These are phyloP conservation scores for Fusarium brevicatenulatum DNA, from an alignment of 2,329 filamentous ascomycete genomes.

Conservation along the genomic window DNA sequence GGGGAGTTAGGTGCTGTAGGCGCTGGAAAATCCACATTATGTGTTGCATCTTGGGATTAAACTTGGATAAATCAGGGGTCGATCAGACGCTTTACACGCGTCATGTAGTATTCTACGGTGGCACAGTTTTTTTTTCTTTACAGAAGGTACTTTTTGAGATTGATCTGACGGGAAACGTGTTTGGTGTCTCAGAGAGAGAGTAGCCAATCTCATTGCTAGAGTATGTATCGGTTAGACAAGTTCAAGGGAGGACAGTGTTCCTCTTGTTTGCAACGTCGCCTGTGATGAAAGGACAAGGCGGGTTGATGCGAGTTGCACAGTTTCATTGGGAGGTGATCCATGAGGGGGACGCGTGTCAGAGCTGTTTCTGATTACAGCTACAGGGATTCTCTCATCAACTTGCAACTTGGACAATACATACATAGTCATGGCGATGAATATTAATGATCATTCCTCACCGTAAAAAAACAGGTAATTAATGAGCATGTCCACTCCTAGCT, in stretches of 20 bases:
- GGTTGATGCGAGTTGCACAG: neutral
- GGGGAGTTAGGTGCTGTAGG: neutral
- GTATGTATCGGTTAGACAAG: conserved; percentile 20
- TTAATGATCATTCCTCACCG: neutral
- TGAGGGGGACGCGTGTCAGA: conserved; percentile 42
- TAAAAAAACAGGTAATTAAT: neutral
- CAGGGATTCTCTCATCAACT: conserved; percentile 6
- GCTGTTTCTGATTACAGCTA: conserved; percentile 27
- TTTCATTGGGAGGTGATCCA: conserved; percentile 29
- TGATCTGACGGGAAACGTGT: neutral
- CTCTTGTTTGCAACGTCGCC: neutral
- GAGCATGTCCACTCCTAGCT: neutral
- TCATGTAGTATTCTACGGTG: neutral
- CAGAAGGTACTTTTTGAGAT: neutral
- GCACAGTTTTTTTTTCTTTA: neutral
- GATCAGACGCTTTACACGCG: conserved; percentile 31
- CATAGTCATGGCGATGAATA: neutral
- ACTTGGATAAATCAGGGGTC: conserved; percentile 18
- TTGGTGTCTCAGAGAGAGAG: conserved; percentile 8
- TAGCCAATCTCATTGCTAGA: conserved; percentile 11
- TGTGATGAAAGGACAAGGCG: neutral
- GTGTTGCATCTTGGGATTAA: conserved; percentile 5
- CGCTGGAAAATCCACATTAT: neutral
- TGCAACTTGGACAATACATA: neutral
- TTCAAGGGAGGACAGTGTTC: conserved; percentile 27